Evolutionary conservation across 2,329 filamentous ascomycete species (phyloP), one percentile per base, ranked within the genome.

Genomic region (Fusarium clavum): DNA sequence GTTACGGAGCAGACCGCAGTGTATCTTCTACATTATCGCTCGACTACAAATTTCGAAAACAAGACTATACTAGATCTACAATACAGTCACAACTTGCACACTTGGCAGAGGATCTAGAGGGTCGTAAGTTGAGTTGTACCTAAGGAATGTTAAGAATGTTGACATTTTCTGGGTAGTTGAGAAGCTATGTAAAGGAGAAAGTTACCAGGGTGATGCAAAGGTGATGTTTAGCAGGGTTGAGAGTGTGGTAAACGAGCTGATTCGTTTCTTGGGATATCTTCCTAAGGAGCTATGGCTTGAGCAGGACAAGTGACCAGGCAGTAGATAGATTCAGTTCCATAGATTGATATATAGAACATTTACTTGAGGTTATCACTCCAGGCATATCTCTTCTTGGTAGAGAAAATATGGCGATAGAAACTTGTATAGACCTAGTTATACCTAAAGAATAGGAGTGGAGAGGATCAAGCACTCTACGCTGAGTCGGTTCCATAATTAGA

Each of bases 211-310:
- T 2, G 62, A 68, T 8, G 63, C 62, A 12, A 68, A 41, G 14
- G 25, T 55, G n/a, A 24, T 67, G 11, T 30, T 70, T 8, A 13
- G 24, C 6, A 70, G 45, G 46, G 52, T 68, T 8, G 34, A 46
- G 29, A 46, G 32, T 38, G 55, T 53, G 6, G 41, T 71, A 6
- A 46, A 40, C 30, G 67, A 71, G 43, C 10, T 64, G 18, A 67
- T 47, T 20, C 34, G 62, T 9, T 70, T 70, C n/a, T 30, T 70
- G 8, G 52, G 51, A 2, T 46, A 48, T 51, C 58, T 71, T 11
- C 54, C 67, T 24, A 71, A 51, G 32, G 67, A 70, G 44, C 30
- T 59, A 53, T 70, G 68, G 68, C 67, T 71, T 57, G 67, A 67
- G 5, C 38, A 34, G 9, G 62, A 66, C 5, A 51, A 20, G n/a